These are phyloP conservation scores for Oemleria cerasiformis DNA, from an alignment of 306 rosid species.

Conservation along the genomic window DNA sequence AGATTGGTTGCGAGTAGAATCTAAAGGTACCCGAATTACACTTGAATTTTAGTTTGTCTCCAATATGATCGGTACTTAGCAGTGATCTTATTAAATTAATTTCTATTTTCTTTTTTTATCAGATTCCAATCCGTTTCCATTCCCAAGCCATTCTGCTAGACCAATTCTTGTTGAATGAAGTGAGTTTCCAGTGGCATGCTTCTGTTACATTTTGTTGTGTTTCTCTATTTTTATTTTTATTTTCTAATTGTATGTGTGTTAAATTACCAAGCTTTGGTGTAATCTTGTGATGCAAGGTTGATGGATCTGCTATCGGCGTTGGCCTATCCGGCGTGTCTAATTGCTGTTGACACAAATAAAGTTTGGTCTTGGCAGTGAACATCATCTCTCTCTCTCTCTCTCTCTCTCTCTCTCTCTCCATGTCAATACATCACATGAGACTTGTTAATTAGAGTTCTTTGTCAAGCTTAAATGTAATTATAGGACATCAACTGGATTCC, in stretches of 20 bases:
- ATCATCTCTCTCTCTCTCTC: conserved; percentile 11
- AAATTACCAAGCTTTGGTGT: conserved; percentile 11
- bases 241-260: conserved; percentile 1
- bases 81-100: conserved; percentile 21
- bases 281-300: conserved; percentile 33
- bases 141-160: conserved; percentile 43
- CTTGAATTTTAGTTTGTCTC: not conserved
- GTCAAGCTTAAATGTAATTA: conserved; percentile 45
- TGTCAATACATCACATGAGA: conserved; percentile 26
- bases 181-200: conserved; percentile 41
- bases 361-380: conserved; percentile 24
- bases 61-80: conserved; percentile 8
- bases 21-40: conserved; percentile 46
- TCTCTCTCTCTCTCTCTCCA: conserved; percentile 9
- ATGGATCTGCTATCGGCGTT: conserved; percentile 24
- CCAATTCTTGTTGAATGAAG: conserved; percentile 53
- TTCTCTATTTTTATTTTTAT: not conserved
- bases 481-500: conserved; percentile 29
- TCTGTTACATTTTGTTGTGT: conserved; percentile 17
- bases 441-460: conserved; percentile 18
- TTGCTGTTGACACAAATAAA: conserved; percentile 26
- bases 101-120: conserved; percentile 22
- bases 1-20: conserved; percentile 80
- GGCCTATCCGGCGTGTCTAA: conserved; percentile 21
- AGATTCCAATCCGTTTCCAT: conserved; percentile 57